Evolutionary conservation across 305 asterid species (phyloP).

Genomic region (Rubia balearica): DNA sequence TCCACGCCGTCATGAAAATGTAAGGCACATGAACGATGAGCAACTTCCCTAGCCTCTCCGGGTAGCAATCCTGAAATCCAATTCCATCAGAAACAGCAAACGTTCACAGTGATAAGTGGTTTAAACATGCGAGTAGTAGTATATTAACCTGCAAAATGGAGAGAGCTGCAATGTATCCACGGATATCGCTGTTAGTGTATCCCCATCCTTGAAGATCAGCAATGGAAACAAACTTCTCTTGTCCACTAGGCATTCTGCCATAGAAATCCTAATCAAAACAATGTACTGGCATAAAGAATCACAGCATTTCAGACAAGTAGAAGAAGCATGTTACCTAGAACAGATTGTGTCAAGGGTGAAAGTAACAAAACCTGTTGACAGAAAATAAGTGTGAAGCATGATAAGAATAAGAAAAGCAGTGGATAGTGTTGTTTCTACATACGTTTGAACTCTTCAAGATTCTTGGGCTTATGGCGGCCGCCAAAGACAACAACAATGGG

Average conservation of each 20-base stretch:
- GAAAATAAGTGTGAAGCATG: not conserved
- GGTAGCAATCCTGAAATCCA: constrained; percentile 87
- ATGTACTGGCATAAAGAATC: not conserved
- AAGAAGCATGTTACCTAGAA: constrained; percentile 25
- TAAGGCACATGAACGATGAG: constrained; percentile 54
- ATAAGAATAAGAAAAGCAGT: not conserved
- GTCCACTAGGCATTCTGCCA: constrained; percentile 29
- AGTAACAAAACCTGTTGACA: constrained; percentile 30
- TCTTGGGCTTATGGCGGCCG: constrained; percentile 54
- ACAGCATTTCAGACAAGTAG: not conserved
- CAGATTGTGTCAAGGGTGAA: constrained; percentile 33
- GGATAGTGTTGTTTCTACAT: constrained; percentile 12
- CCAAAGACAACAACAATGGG: constrained; percentile 57
- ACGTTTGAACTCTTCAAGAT: constrained; percentile 75
- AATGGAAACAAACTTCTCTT: constrained; percentile 33
- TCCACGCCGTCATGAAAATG: constrained; percentile 79
- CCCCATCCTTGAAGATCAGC: constrained; percentile 55
- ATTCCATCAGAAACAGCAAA: too few species aligned
- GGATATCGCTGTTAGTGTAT: constrained; percentile 53
- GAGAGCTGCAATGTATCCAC: constrained; percentile 59
- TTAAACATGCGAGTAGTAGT: not conserved
- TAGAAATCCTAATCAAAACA: not conserved
- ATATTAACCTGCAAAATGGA: constrained; percentile 55
- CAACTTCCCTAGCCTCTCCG: constrained; percentile 75
- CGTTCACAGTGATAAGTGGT: not conserved